Evolutionary conservation across 768 basidiomycete species (phyloP).

Genomic region (Leucosporidium scottii): DNA sequence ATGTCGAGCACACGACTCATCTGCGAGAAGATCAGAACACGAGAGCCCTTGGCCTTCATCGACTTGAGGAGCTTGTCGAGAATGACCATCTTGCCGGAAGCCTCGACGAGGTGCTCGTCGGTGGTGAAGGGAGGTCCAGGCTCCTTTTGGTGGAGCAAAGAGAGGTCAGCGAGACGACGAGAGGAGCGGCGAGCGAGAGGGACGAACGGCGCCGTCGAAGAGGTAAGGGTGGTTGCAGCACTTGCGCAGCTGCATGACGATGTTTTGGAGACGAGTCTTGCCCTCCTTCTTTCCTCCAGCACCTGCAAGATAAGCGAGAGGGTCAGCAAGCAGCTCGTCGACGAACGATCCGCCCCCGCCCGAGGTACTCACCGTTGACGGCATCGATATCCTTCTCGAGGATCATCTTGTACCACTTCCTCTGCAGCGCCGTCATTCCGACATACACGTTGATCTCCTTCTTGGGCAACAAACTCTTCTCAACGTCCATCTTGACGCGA

Average conservation of each 20-base stretch:
- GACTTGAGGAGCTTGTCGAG: slow-evolving; percentile 81
- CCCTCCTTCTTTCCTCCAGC: slow-evolving; percentile 96
- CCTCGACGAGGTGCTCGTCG: slow-evolving; percentile 89
- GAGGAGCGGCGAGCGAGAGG: background rate
- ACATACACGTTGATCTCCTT: slow-evolving; percentile 99
- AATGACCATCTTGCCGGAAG: slow-evolving; percentile 95
- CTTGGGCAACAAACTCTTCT: slow-evolving; percentile 91
- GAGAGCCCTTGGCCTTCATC: slow-evolving; percentile 88
- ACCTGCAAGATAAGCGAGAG: slow-evolving; percentile 46
- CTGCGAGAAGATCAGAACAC: slow-evolving; percentile 95
- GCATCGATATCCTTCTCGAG: slow-evolving; percentile 98
- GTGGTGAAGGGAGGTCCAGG: slow-evolving; percentile 98
- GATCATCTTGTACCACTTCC: slow-evolving; percentile 94
- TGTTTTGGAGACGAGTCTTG: slow-evolving; percentile 93
- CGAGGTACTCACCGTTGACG: slow-evolving; percentile 65
- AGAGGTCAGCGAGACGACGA: background rate
- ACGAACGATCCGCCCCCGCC: background rate
- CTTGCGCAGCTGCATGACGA: slow-evolving; percentile 94
- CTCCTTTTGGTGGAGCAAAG: slow-evolving; percentile 51
- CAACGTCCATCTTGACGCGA: slow-evolving; percentile 91
- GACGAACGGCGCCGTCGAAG: slow-evolving; percentile 76
- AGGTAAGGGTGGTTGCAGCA: slow-evolving; percentile 72
- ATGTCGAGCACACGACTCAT: slow-evolving; percentile 99
- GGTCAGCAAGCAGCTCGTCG: background rate
- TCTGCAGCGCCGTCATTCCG: slow-evolving; percentile 92